Evolutionary conservation across 345 rosid species (phyloP), one percentile per base, ranked within the genome.

Genomic region (Nephelium lappaceum): DNA sequence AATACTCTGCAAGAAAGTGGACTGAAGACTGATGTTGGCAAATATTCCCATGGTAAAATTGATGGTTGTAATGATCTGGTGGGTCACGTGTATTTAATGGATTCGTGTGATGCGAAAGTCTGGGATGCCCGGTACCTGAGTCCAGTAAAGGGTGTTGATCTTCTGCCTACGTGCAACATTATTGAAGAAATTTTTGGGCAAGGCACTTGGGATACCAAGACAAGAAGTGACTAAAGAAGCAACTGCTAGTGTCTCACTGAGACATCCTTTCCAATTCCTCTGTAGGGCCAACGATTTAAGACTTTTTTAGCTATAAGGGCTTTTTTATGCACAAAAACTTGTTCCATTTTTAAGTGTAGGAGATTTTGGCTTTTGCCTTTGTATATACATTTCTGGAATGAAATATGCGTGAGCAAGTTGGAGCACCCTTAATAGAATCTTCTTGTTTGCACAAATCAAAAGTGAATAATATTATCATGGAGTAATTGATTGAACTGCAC

Each of bases 121-220:
- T 86, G 91, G 89, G 88, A 83, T 71, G 80, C 78, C 7, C 76
- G 81, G 58, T 85, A 77, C 74, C 69, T 70, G 7, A 73, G 84
- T 78, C 81, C 88, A 5, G 78, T 49, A 27, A 81, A 78, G 60
- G 89, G 86, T 39, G 83, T 87, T 19, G 88, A 88, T 75, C 79
- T 91, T 67, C 85, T 86, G 69, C 92, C 92, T 16, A 88, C 87
- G 0, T 67, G 81, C 67, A 88, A 86, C 82, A 85, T 91, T 53
- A 87, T 91, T 66, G 91, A 91, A 63, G 98, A 87, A 85, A 87
- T 89, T 60, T 86, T 87, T 71, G 91, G 93, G 47, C 84, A 83
- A 69, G 86, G 80, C 65, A 67, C 88, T 51, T 81, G 82, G 80
- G 82, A 80, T 62, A 78, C 78, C 79, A 79, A 86, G 87, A 68